Conservation (phyloP, 352 stramenopile species). For the Phytophthora megakarya region DNA sequence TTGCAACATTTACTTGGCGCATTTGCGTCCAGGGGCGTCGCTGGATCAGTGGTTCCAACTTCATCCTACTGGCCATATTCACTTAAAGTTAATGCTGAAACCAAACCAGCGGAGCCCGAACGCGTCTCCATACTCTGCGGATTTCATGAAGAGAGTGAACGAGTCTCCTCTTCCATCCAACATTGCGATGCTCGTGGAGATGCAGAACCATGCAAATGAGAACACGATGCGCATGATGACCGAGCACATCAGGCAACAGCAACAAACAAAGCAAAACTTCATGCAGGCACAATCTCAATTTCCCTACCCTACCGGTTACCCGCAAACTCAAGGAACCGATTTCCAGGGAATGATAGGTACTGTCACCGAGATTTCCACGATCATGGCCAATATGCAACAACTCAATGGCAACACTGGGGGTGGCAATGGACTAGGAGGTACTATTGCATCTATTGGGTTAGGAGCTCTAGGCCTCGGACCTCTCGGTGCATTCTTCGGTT, state of each 20-base stretch:
- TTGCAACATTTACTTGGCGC: constrained; percentile 50
- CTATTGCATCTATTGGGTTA: constrained; percentile 13
- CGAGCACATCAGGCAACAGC: constrained; percentile 19
- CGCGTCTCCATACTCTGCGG: constrained; percentile 9
- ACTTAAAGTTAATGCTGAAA: constrained; percentile 37
- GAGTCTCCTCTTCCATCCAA: constrained; percentile 6
- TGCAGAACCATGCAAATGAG: constrained; percentile 20
- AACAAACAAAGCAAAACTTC: constrained; percentile 2
- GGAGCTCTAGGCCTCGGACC: constrained; percentile 21
- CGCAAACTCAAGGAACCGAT: constrained; percentile 7
- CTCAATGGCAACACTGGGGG: constrained; percentile 17
- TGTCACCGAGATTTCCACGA: constrained; percentile 21
- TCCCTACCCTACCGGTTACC: background rate
- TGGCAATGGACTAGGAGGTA: constrained; percentile 13
- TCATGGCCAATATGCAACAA: constrained; percentile 23
- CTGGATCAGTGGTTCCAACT: constrained; percentile 56
- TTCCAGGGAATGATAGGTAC: constrained; percentile 27
- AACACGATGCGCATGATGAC: constrained; percentile 14
- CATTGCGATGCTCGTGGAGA: constrained; percentile 16
- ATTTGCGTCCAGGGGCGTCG: constrained; percentile 33
- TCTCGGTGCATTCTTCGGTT: constrained; percentile 8
- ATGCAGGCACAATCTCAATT: constrained; percentile 8
- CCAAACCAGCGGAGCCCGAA: constrained; percentile 12
- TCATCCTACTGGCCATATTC: constrained; percentile 42
- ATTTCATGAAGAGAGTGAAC: constrained; percentile 23